phyloP scores from a whole-genome alignment of 192 early-diverging fungal genomes.

The Backusella luteola region DNA sequence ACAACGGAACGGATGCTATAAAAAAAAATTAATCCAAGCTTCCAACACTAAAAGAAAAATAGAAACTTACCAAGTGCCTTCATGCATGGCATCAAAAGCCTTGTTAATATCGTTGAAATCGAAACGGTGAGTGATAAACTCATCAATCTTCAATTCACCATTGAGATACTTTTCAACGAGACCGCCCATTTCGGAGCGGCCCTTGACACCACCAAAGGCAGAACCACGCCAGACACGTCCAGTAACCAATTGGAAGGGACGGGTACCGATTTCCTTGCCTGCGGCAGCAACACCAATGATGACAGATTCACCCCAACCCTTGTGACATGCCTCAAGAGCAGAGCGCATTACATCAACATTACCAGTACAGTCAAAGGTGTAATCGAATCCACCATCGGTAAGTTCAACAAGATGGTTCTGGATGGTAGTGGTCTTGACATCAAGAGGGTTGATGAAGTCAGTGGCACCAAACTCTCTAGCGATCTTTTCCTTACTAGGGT shows the following conservation, averaged over 20 bases:
- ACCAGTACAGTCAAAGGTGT: constrained; percentile 95
- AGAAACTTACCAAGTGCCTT: constrained; percentile 55
- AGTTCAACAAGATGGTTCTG: constrained; percentile 84
- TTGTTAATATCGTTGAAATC: constrained; percentile 86
- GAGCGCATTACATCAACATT: constrained; percentile 93
- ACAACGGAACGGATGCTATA: constrained; percentile 37
- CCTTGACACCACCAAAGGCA: constrained; percentile 98
- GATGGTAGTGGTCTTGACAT: constrained; percentile 71
- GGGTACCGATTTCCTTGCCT: constrained; percentile 89
- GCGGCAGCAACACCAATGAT: constrained; percentile 92
- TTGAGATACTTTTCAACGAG: constrained; percentile 86
- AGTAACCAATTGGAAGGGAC: constrained; percentile 97
- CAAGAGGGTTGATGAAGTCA: constrained; percentile 87
- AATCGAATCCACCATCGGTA: constrained; percentile 95
- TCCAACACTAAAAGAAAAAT: neutral
- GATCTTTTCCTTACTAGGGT: constrained; percentile 83
- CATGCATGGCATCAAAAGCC: constrained; percentile 90
- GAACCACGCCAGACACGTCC: constrained; percentile 95
- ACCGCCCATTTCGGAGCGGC: constrained; percentile 82
- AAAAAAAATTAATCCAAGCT: neutral
- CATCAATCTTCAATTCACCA: constrained; percentile 87
- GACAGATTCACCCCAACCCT: constrained; percentile 89
- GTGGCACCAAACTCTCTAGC: constrained; percentile 81
- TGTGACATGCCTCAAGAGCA: constrained; percentile 89
- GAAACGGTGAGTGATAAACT: constrained; percentile 85